Base-by-base conservation (phyloP, 768 basidiomycete species). In the Cyathus striatus region DNA sequence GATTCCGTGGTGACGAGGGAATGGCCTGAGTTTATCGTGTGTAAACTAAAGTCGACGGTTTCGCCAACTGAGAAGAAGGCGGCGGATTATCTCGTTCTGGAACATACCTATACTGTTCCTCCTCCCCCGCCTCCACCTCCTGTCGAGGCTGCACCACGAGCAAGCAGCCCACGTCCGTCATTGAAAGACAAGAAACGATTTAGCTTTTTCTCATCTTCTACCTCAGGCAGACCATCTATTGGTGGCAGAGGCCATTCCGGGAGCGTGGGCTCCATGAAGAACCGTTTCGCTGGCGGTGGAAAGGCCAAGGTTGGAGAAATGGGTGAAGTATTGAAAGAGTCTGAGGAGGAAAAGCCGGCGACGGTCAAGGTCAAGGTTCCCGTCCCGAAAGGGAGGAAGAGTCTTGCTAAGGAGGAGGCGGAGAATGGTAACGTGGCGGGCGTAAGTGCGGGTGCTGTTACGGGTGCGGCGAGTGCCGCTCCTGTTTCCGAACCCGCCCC, bases 21-120 rank as follows among this genome's bases (percentile, higher is more conserved):
- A 33, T 88, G 82, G 86, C 86, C 86, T 10, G 63, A 70, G 4
- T 86, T 89, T 49, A 73, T 84, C 30, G 57, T 90, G 12, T 85
- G 83, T 58, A 81, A 81, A 56, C 72, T 90, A 40, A 83, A 79
- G 55, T 63, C 44, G 16, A 50, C 47, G 63, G 55, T 23, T 37
- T 54, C 12, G 48, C 52, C n/a, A 51, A 59, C 32, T n/a, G 60
- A 53, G 23, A 66, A 65, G 34, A 74, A 72, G 51, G 57, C 64
- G 1, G 43, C 86, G 18, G 65, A 72, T 35, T 89, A 83, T 81
- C 69, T 90, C 26, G 64, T 90, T 13, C 64, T 90, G 23, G 86
- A 89, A 57, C 83, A 86, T 40, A 60, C 63, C 1, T 81, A 74
- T 51, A 69, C 57, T 23, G 57, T 51, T 23, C 73, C 64, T 18